These are phyloP conservation scores for Fusarium phyllophilum DNA, from an alignment of 2,329 filamentous ascomycete genomes.

Conservation along the genomic window DNA sequence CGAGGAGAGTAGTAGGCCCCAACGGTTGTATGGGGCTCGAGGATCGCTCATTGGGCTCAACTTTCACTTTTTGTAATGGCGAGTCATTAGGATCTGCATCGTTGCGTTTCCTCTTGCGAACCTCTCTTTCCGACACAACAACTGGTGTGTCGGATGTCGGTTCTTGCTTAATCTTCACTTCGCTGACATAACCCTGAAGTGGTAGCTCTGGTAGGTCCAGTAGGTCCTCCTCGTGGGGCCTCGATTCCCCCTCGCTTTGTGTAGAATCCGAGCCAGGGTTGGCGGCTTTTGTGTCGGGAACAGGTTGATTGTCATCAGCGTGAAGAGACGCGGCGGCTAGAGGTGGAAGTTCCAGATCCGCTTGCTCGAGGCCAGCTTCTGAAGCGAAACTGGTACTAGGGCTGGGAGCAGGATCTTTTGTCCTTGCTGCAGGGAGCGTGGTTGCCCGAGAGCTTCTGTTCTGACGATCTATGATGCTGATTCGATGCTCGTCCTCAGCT, in stretches of 20 bases:
- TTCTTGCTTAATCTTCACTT: slow-evolving; percentile 58
- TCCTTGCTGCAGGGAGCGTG: slow-evolving; percentile 10
- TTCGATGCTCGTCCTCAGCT: slow-evolving; percentile 53
- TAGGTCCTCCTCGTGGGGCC: slow-evolving; percentile 34
- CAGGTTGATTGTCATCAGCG: slow-evolving; percentile 4
- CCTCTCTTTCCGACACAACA: slow-evolving; percentile 60
- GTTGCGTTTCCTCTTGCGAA: slow-evolving; percentile 59
- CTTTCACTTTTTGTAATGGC: slow-evolving; percentile 53
- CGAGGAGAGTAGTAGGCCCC: slow-evolving; percentile 43
- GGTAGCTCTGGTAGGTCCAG: slow-evolving; percentile 42
- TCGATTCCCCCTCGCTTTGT: slow-evolving; percentile 43
- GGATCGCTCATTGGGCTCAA: slow-evolving; percentile 48
- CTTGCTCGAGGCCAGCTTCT: slow-evolving; percentile 41
- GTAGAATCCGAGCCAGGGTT: slow-evolving; percentile 45
- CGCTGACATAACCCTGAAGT: neutral
- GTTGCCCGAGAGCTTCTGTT: slow-evolving; percentile 18
- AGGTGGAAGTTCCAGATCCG: slow-evolving; percentile 43
- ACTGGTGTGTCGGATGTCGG: slow-evolving; percentile 64
- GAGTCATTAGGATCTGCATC: slow-evolving; percentile 37
- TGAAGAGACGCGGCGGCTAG: slow-evolving; percentile 36
- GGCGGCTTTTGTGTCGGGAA: neutral
- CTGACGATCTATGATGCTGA: slow-evolving; percentile 44
- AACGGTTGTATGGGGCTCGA: slow-evolving; percentile 45
- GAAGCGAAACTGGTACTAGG: slow-evolving; percentile 35
- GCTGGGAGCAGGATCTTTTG: slow-evolving; percentile 20